Conservation (phyloP, 108 stramenopile genomes). For the Stephanodiscus minutulus region DNA sequence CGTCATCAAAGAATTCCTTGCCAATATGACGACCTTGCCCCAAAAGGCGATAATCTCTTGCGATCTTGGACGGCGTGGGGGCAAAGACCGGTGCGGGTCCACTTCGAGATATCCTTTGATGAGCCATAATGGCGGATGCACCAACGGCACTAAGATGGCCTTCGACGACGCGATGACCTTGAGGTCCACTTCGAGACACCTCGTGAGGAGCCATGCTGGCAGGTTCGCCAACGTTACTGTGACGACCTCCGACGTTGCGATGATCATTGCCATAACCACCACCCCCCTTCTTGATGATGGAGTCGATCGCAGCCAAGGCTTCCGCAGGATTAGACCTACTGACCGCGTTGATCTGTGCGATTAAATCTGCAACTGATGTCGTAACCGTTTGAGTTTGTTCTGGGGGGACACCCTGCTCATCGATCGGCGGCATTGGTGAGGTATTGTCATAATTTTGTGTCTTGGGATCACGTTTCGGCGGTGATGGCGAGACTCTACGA, state of each 20-base stretch:
- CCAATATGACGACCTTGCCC: neutral
- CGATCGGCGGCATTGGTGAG: slow-evolving; percentile 33
- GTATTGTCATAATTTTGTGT: neutral
- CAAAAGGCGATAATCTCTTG: neutral
- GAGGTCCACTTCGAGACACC: neutral
- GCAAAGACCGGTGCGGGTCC: neutral
- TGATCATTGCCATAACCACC: slow-evolving; percentile 5
- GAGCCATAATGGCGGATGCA: neutral
- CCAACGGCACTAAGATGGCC: slow-evolving; percentile 10
- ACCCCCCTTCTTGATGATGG: slow-evolving; percentile 67
- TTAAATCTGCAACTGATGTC: slow-evolving; percentile 48
- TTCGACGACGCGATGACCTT: neutral
- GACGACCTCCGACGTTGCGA: slow-evolving; percentile 8
- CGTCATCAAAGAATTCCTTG: slow-evolving; percentile 5
- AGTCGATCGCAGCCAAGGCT: slow-evolving; percentile 82
- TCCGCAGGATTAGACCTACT: slow-evolving; percentile 66
- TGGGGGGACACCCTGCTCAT: slow-evolving; percentile 17
- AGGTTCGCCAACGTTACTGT: slow-evolving; percentile 1
- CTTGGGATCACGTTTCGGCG: neutral
- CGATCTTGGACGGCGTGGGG: neutral
- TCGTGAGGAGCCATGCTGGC: neutral
- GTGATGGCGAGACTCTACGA: slow-evolving; percentile 1
- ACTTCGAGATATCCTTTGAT: neutral
- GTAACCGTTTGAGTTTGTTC: slow-evolving; percentile 12
- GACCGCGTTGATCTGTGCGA: slow-evolving; percentile 68